Base-by-base conservation (phyloP, 306 rosid species). In the Vigna reflexopilosa region DNA sequence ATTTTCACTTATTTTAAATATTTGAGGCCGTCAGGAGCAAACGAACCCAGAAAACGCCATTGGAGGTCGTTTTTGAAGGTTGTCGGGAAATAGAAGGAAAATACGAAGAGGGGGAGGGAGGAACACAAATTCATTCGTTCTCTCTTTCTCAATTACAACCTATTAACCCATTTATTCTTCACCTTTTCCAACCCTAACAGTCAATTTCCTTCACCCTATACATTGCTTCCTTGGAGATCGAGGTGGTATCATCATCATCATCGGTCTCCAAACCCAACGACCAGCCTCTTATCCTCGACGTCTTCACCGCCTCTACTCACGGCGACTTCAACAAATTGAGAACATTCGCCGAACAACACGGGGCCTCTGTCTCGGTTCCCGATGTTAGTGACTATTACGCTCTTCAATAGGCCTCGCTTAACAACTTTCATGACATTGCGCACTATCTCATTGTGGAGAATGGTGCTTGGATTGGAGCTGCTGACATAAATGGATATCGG, bases 141-240 rank as follows among this genome's bases (percentile, higher is more conserved):
- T 69, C 17, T 77, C 68, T 67, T 68, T 68, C 69, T 38, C 67
- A 40, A 9, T 40, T 9, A 40, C 12, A 40, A 40, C 49, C 14
- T 9, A 44, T 10, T 44, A 44, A 11, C 49, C 48, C 44, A 38
- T 38, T 38, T 44, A 10, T 44, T 32, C 52, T 12, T 11, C 19
- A 64, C 32, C 6, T 26, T 58, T 50, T 79, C 50, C 17, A 71
- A 61, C 83, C 83, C 72, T 71, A 79, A 50, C 67, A 79, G 38
- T 67, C 48, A 14, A 55, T 67, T 22, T 19, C 49, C 49, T 44
- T 44, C 15, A 44, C 48, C 48, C 14, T 44, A 44, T 44, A 6
- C 52, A 94, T 94, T 97, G 88, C 88, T 66, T 88, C 97, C 30
- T 92, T 96, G 48, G 98, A 93, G 89, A 91, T 92, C 80, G 96